Evolutionary conservation across 129 eudicot species (phyloP).

Genomic region (Tanacetum coccineum): DNA sequence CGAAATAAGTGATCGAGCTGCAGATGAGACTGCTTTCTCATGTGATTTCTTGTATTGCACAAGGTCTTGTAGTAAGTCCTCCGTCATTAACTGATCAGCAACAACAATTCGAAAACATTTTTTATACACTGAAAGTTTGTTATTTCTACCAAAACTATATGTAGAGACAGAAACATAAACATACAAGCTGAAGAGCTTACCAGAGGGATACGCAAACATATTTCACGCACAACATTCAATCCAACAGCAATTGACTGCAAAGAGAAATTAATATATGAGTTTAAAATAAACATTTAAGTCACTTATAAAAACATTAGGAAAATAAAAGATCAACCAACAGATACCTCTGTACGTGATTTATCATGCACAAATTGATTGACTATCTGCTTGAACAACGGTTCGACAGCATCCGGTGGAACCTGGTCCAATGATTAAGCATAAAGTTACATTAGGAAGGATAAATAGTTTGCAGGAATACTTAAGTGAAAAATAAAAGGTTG

Average conservation of each 20-base stretch:
- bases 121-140: background rate
- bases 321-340: background rate
- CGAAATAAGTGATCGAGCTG: slow-evolving; percentile 89
- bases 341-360: slow-evolving; percentile 89
- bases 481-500: slow-evolving; percentile 4
- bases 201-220: slow-evolving; percentile 93
- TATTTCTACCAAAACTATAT: background rate
- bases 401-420: slow-evolving; percentile 99
- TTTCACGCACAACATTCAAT: slow-evolving; percentile 90
- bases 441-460: background rate
- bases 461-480: background rate
- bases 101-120: background rate
- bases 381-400: slow-evolving; percentile 82
- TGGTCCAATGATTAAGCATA: slow-evolving; percentile 15
- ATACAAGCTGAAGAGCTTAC: slow-evolving; percentile 31
- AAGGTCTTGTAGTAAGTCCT: slow-evolving; percentile 96
- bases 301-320: background rate
- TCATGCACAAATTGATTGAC: slow-evolving; percentile 96
- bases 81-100: slow-evolving; percentile 78
- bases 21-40: slow-evolving; percentile 90
- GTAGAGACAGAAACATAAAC: slow-evolving; percentile 10
- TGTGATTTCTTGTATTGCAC: slow-evolving; percentile 80
- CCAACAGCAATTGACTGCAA: slow-evolving; percentile 95
- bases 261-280: background rate
- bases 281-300: background rate